Base-by-base conservation (phyloP, 352 stramenopile species). In the Pythium oligandrum region DNA sequence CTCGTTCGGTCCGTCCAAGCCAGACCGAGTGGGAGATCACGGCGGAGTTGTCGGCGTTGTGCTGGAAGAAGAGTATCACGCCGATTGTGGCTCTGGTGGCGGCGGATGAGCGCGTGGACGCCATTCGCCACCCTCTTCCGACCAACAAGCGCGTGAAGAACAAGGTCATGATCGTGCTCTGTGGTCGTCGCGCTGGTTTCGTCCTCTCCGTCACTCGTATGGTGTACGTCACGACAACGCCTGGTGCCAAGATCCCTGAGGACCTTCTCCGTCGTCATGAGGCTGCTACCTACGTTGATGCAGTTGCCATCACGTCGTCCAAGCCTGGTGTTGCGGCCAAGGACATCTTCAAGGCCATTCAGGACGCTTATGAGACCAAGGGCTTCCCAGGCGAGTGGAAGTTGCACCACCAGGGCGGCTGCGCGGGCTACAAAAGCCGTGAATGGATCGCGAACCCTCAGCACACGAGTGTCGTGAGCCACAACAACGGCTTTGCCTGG, bases 161-260 rank as follows among this genome's bases (percentile, higher is more conserved):
- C 59, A 90, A 90, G 58, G 75, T 64, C 26, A 87, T 90, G 79
- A 64, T 90, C 34, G 79, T 88, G 53, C 76, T 90, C 44, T 90
- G 79, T 37, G 79, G 79, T 12, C 77, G 78, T 9, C 77, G 75
- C 8, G 75, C 74, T 1, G 79, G 79, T 2, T 64, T 90, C 26
- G 79, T 90, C 40, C 54, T 70, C 34, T 88, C 76, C 9, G 71
- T 75, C 7, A 88, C 77, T 36, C 76, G 77, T n/a, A 61, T 88
- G 3, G 77, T 87, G 52, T 87, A 86, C 57, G 60, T 88, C 42
- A 83, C 75, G 4, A 80, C 66, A 30, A 65, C 61, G 3, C 62
- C 68, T 1, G 48, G 46, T 5, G 59, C 57, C 8, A 48, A 31
- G 12, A 42, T 73, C 30, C 65, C 65, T 9, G 57, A 38, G 3